Conservation (phyloP, 83 land plant species). For the Larix sibirica region DNA sequence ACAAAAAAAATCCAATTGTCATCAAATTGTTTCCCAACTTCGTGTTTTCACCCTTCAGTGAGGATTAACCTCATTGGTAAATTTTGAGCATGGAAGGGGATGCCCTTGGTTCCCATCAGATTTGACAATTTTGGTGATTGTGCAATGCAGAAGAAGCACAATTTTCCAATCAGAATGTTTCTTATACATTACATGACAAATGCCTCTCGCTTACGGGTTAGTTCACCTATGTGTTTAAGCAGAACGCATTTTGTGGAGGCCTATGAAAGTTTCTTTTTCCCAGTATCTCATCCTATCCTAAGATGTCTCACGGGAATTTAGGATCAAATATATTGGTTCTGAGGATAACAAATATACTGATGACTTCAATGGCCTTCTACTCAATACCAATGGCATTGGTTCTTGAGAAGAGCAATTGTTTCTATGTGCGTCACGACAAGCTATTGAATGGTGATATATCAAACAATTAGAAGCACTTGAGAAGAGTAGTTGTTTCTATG, state of each 20-base stretch:
- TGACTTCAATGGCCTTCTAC: neutral
- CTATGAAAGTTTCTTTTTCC: neutral
- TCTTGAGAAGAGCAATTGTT: neutral
- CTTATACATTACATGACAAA: neutral
- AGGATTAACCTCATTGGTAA: neutral
- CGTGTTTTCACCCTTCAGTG: too few relatives aligned
- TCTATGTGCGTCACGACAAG: neutral
- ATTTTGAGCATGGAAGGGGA: neutral
- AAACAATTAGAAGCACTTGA: too few relatives aligned
- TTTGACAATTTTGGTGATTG: neutral
- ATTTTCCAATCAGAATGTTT: neutral
- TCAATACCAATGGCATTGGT: neutral
- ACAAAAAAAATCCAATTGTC: too few relatives aligned
- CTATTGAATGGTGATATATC: neutral
- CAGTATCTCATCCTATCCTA: neutral
- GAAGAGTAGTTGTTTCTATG: too few relatives aligned
- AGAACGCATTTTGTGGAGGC: neutral
- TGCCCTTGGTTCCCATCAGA: slow-evolving; percentile 4
- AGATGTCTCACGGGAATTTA: neutral
- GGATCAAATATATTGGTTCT: neutral
- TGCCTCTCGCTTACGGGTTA: slow-evolving; percentile 10
- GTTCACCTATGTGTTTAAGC: neutral
- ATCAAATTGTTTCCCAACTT: too few relatives aligned
- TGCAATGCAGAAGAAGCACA: neutral
- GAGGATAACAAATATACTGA: neutral